A percentile compares a stretch with the other conserved stretches of the same genome.
phyloP scores from a whole-genome alignment of 2,329 filamentous ascomycete species.

The Botrytis elliptica region DNA sequence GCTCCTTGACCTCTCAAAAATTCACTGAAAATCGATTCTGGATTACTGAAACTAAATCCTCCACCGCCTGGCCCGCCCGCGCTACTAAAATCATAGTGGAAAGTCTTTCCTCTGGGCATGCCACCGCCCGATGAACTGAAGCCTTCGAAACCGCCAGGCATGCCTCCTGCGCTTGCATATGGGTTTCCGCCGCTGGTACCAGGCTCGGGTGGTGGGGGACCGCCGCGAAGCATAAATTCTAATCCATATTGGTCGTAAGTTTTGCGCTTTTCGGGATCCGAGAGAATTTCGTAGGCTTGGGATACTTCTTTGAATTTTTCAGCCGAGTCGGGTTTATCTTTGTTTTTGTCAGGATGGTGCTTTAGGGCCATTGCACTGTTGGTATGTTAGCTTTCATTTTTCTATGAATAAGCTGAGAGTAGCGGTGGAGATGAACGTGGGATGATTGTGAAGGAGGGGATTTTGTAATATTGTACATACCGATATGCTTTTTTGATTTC shows the following conservation, averaged over 20 bases:
- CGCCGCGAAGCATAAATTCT: constrained; percentile 85
- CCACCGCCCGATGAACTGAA: constrained; percentile 44
- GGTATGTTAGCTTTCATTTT: constrained; percentile 23
- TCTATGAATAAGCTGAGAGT: not conserved
- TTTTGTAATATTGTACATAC: constrained; percentile 48
- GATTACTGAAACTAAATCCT: constrained; percentile 80
- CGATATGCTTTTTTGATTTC: constrained; percentile 97
- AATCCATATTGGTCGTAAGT: constrained; percentile 93
- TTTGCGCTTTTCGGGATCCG: constrained; percentile 94
- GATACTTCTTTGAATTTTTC: constrained; percentile 99
- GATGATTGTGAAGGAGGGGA: not conserved
- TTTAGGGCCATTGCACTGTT: constrained; percentile 81
- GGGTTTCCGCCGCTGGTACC: constrained; percentile 57
- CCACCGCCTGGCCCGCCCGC: constrained; percentile 47
- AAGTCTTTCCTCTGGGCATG: constrained; percentile 51
- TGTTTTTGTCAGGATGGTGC: constrained; percentile 98
- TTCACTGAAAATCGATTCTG: constrained; percentile 80
- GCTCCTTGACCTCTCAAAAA: constrained; percentile 66
- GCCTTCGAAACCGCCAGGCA: constrained; percentile 55
- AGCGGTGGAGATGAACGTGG: not conserved
- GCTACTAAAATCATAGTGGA: constrained; percentile 50
- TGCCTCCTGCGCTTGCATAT: constrained; percentile 56
- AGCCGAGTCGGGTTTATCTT: constrained; percentile 76
- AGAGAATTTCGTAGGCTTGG: constrained; percentile 96
- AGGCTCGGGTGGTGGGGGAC: constrained; percentile 62